Percentiles rank a stretch among this genome's conserved stretches.
phyloP scores from a whole-genome alignment of 2,329 filamentous ascomycete genomes.

The Colletotrichum brevisporum region DNA sequence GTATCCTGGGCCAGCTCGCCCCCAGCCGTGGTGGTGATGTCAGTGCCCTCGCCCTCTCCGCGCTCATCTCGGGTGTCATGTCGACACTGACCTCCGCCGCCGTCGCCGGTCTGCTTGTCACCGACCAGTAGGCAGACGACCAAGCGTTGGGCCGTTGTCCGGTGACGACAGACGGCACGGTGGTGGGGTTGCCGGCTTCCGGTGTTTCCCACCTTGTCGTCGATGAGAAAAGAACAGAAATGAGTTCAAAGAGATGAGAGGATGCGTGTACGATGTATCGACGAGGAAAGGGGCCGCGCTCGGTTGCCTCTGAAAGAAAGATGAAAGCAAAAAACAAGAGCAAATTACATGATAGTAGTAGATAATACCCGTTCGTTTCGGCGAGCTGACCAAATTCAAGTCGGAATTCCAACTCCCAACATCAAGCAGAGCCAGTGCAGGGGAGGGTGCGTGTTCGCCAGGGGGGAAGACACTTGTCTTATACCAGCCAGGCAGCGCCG shows the following conservation, averaged over 20 bases:
- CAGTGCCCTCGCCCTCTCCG: slow-evolving; percentile 80
- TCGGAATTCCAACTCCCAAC: not conserved
- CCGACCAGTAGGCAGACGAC: slow-evolving; percentile 54
- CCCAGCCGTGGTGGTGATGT: slow-evolving; percentile 82
- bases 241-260: slow-evolving; percentile 9
- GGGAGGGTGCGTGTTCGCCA: too few relatives aligned
- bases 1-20: slow-evolving; percentile 86
- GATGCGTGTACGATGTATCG: slow-evolving; percentile 31
- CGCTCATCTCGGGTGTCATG: slow-evolving; percentile 82
- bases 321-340: slow-evolving; percentile 3
- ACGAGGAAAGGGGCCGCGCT: not conserved
- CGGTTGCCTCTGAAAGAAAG: not conserved
- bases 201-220: not conserved
- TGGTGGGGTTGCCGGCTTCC: not conserved
- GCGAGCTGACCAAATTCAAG: slow-evolving; percentile 21
- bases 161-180: not conserved
- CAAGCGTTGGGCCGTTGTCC: not conserved
- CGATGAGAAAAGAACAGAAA: not conserved
- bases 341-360: slow-evolving; percentile 13
- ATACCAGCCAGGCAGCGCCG: not conserved
- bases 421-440: too few relatives aligned
- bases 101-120: slow-evolving; percentile 82
- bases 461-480: not conserved
- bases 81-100: slow-evolving; percentile 84
- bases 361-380: slow-evolving; percentile 30